Conservation (phyloP, 179 eudicot species). For the Silene noctiflora region DNA sequence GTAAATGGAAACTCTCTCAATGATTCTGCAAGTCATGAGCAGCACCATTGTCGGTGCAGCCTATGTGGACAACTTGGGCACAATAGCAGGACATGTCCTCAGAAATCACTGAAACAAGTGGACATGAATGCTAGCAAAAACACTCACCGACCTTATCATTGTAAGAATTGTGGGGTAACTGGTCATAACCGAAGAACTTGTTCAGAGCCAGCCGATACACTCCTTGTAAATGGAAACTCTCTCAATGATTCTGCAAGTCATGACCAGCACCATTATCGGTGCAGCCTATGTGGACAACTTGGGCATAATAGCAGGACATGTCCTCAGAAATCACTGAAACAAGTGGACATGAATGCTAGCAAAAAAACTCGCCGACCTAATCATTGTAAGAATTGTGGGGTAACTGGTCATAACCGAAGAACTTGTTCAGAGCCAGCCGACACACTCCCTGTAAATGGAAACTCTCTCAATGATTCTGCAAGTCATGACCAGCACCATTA, state of each 20-base stretch:
- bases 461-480: slow-evolving; percentile 4
- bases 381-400: slow-evolving; percentile 51
- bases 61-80: slow-evolving; percentile 28
- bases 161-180: too few relatives aligned
- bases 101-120: not conserved
- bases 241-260: not conserved
- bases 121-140: not conserved
- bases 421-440: slow-evolving; percentile 38
- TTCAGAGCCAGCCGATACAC: not conserved
- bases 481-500: slow-evolving; percentile 7
- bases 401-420: slow-evolving; percentile 67
- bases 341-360: not conserved
- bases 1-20: slow-evolving; percentile 7
- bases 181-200: too few relatives aligned
- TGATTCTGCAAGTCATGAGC: not conserved
- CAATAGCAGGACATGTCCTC: slow-evolving; percentile 26
- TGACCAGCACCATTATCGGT: slow-evolving; percentile 17
- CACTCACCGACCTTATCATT: too few relatives aligned
- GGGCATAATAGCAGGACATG: slow-evolving; percentile 33
- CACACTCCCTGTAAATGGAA: not conserved
- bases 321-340: not conserved
- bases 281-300: slow-evolving; percentile 22
- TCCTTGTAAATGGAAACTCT: slow-evolving; percentile 8
- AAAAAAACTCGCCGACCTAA: too few relatives aligned
- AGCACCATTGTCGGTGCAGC: slow-evolving; percentile 23